Evolutionary conservation across 2,329 filamentous ascomycete genomes (phyloP).

Genomic region (Venturia nashicola): DNA sequence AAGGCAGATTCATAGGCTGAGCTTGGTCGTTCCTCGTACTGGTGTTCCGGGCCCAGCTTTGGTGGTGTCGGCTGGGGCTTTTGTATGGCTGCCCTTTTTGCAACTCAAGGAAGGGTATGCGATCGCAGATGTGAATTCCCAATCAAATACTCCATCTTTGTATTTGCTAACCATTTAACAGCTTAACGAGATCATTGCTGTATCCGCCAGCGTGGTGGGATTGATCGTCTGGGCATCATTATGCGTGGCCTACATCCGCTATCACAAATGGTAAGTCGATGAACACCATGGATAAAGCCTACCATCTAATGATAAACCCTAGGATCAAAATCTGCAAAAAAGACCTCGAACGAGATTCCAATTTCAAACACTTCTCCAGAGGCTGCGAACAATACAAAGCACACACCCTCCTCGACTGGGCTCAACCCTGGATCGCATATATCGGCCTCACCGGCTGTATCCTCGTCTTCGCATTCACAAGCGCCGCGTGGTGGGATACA

Average conservation of each 20-base stretch:
- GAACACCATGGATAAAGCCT: too few species aligned
- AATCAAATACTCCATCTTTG: background rate
- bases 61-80: background rate
- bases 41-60: background rate
- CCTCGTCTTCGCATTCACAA: background rate
- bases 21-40: background rate
- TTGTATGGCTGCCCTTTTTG: background rate
- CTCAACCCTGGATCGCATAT: background rate
- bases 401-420: background rate
- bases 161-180: background rate
- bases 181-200: background rate
- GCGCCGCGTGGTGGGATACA: conserved; percentile 5
- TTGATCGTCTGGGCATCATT: conserved; percentile 5
- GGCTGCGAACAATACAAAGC: background rate
- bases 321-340: background rate
- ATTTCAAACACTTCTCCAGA: background rate
- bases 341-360: background rate
- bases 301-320: background rate
- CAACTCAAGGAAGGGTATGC: background rate
- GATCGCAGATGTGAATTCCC: background rate
- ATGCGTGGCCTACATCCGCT: conserved; percentile 5
- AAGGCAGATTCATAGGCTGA: background rate
- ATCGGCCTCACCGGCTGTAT: background rate
- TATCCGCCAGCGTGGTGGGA: background rate
- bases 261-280: background rate